phyloP scores from a whole-genome alignment of 768 basidiomycete genomes.

The Trametes elegans region DNA sequence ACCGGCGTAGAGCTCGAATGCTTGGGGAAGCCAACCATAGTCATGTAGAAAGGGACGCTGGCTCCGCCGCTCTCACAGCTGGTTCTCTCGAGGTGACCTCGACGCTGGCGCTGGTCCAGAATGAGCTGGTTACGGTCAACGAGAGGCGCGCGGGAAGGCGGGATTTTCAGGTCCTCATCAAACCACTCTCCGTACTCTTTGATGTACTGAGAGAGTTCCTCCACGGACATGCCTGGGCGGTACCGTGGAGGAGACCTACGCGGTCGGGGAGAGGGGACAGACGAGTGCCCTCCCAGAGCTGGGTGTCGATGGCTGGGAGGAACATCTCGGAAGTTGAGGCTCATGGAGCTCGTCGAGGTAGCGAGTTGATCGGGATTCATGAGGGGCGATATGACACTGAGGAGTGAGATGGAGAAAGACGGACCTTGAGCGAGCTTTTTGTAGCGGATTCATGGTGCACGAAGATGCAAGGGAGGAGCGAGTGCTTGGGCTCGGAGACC shows the following conservation, averaged over 20 bases:
- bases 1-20: conserved; percentile 16
- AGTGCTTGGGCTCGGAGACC: neutral
- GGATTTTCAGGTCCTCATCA: conserved; percentile 14
- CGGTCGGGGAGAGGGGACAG: neutral
- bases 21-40: conserved; percentile 14
- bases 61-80: neutral
- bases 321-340: too few species aligned
- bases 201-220: conserved; percentile 6
- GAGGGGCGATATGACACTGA: neutral
- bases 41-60: conserved; percentile 5
- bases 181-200: conserved; percentile 15
- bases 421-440: neutral
- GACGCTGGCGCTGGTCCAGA: conserved; percentile 3
- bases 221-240: conserved; percentile 6
- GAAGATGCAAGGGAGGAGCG: neutral
- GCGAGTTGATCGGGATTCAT: conserved; percentile 10
- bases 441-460: neutral
- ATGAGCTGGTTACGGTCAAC: conserved; percentile 9
- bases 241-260: conserved; percentile 1
- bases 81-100: neutral
- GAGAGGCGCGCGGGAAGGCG: conserved; percentile 2
- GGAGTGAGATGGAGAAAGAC: neutral
- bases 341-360: neutral
- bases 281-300: neutral
- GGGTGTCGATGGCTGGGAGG: neutral